Conservation (phyloP, 768 basidiomycete genomes). For the Pleurotus pulmonarius region DNA sequence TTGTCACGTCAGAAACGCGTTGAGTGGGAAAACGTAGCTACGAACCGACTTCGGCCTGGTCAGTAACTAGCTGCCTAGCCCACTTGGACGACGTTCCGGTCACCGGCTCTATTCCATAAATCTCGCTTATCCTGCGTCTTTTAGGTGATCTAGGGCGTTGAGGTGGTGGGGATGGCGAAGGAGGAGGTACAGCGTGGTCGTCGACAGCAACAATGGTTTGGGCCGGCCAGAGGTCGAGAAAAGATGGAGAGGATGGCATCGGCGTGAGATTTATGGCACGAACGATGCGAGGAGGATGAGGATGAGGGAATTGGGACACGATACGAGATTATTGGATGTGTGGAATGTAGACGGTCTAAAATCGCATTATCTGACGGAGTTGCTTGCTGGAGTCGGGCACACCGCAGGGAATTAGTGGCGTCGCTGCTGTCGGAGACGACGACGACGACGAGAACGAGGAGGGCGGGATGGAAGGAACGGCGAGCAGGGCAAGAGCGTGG, state of each 20-base stretch:
- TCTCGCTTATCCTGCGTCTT: slow-evolving; percentile 24
- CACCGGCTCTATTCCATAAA: slow-evolving; percentile 10
- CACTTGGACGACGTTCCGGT: slow-evolving; percentile 22
- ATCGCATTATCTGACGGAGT: slow-evolving; percentile 26
- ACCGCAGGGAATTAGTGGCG: slow-evolving; percentile 12
- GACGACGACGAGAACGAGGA: slow-evolving; percentile 13
- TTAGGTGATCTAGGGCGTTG: slow-evolving; percentile 21
- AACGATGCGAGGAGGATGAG: slow-evolving; percentile 19
- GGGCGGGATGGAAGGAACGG: slow-evolving; percentile 16
- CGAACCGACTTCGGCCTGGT: slow-evolving; percentile 30
- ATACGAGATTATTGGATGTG: slow-evolving; percentile 14
- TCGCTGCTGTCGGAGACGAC: slow-evolving; percentile 13
- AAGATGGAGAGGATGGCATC: slow-evolving; percentile 33
- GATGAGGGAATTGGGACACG: slow-evolving; percentile 18
- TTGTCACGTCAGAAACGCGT: slow-evolving; percentile 7
- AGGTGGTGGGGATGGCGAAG: slow-evolving; percentile 11
- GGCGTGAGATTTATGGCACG: background rate
- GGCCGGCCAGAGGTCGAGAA: slow-evolving; percentile 40
- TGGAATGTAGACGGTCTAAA: slow-evolving; percentile 20
- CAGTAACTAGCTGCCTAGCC: slow-evolving; percentile 35
- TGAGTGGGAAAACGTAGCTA: slow-evolving; percentile 9
- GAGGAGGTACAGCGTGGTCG: slow-evolving; percentile 4
- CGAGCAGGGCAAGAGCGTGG: slow-evolving; percentile 17
- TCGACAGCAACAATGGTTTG: slow-evolving; percentile 29
- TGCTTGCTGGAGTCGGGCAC: background rate